Evolutionary conservation across 257 asterid genomes (phyloP).

Genomic region (Oldenlandia corymbosa): DNA sequence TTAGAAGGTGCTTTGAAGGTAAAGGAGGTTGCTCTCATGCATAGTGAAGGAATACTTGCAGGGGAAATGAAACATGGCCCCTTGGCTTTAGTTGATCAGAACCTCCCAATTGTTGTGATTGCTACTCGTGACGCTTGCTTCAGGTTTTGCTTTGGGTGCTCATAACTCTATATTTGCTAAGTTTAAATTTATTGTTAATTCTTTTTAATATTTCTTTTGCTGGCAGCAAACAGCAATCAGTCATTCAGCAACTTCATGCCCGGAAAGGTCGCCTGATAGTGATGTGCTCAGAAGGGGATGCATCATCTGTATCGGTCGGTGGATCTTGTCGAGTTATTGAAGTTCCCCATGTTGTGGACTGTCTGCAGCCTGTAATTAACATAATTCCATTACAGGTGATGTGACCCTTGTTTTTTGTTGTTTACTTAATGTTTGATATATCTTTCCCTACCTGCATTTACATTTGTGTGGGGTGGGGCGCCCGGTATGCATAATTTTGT

Average conservation of each 20-base stretch:
- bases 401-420: constrained; percentile 9
- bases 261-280: constrained; percentile 93
- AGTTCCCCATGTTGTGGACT: constrained; percentile 88
- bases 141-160: constrained; percentile 44
- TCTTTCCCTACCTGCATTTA: neutral
- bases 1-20: constrained; percentile 98
- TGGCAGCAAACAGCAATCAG: constrained; percentile 92
- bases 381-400: constrained; percentile 90
- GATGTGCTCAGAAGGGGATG: constrained; percentile 86
- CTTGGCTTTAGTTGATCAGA: constrained; percentile 91
- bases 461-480: neutral
- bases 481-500: too few species aligned
- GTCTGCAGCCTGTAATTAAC: constrained; percentile 92
- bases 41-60: constrained; percentile 97
- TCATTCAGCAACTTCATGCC: constrained; percentile 97
- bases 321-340: constrained; percentile 90
- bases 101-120: constrained; percentile 81
- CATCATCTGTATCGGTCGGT: constrained; percentile 65
- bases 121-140: constrained; percentile 96
- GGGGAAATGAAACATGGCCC: constrained; percentile 99
- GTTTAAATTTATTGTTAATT: neutral
- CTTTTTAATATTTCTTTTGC: constrained; percentile 16
- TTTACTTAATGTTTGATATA: neutral
- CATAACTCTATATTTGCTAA: neutral
- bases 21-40: constrained; percentile 98